Evolutionary conservation across 2,329 filamentous ascomycete genomes (phyloP), one percentile per base, ranked within the genome.

Genomic region (Hypoxylon sp.): DNA sequence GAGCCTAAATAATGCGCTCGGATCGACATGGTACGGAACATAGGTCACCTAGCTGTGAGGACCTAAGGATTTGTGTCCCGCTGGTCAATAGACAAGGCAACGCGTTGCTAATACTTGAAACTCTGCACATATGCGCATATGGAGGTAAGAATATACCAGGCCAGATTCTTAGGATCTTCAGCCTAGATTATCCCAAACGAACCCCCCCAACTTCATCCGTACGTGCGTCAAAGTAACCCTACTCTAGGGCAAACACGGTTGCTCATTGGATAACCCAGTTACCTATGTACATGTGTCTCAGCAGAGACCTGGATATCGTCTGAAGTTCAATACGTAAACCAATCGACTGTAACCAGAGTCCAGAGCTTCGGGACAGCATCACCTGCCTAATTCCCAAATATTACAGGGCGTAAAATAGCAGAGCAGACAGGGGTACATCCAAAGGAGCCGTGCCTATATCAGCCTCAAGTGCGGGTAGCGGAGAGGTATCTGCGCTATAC

Each of bases 351-450:
- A 49, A 48, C 34, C 14, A 34, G 13, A 28, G 23, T 25, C 60
- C 48, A 53, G 38, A 51, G 48, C 46, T 52, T 52, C 60, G 60
- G 53, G 60, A n/a, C 60, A 38, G 48, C 30, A 5, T 41, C 53
- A 9, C 5, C 30, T 34, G 17, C 41, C 28, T 14, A n/a, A 32
- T 17, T 56, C 43, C 59, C 32, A 43, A 62, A 56, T 50, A 17
- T n/a, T 41, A 19, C 36, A 19, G 36, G 14, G 14, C 34, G 34
- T 41, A 14, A 19, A 32, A 49, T 46, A 43, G 59, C 13, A 43
- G 30, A 34, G 32, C 23, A 32, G 25, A 17, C 6, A 48, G 28
- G 43, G 13, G 30, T 43, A 34, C 11, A 11, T 7, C 9, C 17
- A 43, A 43, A 43, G 3, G 21, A 38, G 23, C 30, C 6, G 9